phyloP scores from a whole-genome alignment of 192 early-diverging fungal genomes.

The Tieghemiomyces parasiticus region DNA sequence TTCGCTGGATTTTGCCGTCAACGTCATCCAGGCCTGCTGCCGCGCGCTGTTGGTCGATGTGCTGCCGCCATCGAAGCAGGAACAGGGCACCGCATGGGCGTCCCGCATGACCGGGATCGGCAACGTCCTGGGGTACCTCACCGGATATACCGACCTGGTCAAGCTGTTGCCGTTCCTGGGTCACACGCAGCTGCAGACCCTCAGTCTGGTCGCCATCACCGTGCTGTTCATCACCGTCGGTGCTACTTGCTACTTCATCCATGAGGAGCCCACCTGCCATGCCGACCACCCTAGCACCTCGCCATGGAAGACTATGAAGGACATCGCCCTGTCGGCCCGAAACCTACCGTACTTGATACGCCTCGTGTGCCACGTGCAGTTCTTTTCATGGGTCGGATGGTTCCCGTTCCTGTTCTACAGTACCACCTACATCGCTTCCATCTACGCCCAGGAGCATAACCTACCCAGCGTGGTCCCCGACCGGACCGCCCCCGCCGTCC shows the following conservation, averaged over 20 bases:
- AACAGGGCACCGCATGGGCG: slow-evolving; percentile 69
- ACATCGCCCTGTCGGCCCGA: slow-evolving; percentile 29
- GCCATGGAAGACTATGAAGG: slow-evolving; percentile 16
- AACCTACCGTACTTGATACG: slow-evolving; percentile 53
- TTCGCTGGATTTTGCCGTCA: slow-evolving; percentile 84
- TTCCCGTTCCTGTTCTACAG: slow-evolving; percentile 93
- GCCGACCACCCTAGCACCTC: not conserved
- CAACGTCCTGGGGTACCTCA: slow-evolving; percentile 72
- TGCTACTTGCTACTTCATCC: slow-evolving; percentile 48
- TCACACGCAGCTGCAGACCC: slow-evolving; percentile 57
- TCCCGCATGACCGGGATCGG: slow-evolving; percentile 75
- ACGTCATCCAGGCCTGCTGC: slow-evolving; percentile 67
- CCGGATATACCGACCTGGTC: slow-evolving; percentile 64
- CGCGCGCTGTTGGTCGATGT: slow-evolving; percentile 80
- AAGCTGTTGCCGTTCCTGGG: slow-evolving; percentile 48
- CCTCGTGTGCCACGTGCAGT: slow-evolving; percentile 69
- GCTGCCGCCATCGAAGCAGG: slow-evolving; percentile 62
- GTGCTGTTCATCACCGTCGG: slow-evolving; percentile 37
- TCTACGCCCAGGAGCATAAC: slow-evolving; percentile 16
- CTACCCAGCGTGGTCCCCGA: too few species aligned
- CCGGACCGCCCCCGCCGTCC: too few species aligned
- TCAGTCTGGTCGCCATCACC: slow-evolving; percentile 55
- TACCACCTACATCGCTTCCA: slow-evolving; percentile 27
- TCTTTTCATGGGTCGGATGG: slow-evolving; percentile 93
- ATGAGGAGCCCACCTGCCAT: slow-evolving; percentile 22